A percentile compares a stretch with the other conserved stretches of the same genome.
Evolutionary conservation across 2,329 filamentous ascomycete species (phyloP).

Genomic region (Simplicillium sp.): DNA sequence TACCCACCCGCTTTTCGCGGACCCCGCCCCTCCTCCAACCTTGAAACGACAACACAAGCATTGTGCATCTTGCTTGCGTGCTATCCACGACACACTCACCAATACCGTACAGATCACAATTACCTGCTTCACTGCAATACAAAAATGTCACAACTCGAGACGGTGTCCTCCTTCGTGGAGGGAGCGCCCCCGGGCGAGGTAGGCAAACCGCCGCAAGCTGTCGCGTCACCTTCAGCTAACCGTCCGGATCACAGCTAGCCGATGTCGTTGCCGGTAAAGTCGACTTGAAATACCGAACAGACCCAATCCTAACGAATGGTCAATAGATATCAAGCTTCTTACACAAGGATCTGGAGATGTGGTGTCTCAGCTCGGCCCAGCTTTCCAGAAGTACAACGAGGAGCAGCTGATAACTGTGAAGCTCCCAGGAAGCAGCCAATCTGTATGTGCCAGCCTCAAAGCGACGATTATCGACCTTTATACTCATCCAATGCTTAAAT

Average conservation of each 20-base stretch:
- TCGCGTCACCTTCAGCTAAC: conserved; percentile 18
- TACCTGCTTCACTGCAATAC: no score
- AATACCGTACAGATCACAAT: background rate
- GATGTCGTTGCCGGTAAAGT: conserved; percentile 75
- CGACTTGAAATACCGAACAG: background rate
- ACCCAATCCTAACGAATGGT: background rate
- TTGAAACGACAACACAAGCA: background rate
- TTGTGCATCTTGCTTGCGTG: background rate
- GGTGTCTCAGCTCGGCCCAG: conserved; percentile 64
- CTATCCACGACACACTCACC: background rate
- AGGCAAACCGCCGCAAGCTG: conserved; percentile 16
- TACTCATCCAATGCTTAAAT: background rate
- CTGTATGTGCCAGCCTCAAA: conserved; percentile 16
- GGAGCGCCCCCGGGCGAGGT: conserved; percentile 96
- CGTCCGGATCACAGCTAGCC: conserved; percentile 49
- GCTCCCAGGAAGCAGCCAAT: conserved; percentile 73
- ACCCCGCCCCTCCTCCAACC: conserved; percentile 2
- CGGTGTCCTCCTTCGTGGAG: conserved; percentile 77
- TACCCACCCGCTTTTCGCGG: background rate
- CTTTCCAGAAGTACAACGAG: conserved; percentile 93
- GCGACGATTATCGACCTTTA: background rate
- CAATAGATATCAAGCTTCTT: conserved; percentile 77
- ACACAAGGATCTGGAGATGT: conserved; percentile 61
- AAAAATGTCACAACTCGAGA: conserved; percentile 28
- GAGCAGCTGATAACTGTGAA: conserved; percentile 85